A percentile compares a stretch with the other conserved stretches of the same genome.
Evolutionary conservation across 345 rosid species (phyloP).

Genomic region (Pelargonium nanum): DNA sequence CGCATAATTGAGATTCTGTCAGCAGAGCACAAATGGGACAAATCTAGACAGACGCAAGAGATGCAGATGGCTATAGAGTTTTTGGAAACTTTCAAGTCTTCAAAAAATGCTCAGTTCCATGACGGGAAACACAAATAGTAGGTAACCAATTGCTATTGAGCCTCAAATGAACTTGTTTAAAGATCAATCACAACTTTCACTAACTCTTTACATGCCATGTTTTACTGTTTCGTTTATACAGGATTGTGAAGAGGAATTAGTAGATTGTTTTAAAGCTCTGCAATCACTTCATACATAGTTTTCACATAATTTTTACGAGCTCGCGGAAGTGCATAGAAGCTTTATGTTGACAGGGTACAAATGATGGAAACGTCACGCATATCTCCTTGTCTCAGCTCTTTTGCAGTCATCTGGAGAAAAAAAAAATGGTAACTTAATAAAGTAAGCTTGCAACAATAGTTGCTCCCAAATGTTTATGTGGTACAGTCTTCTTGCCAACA

Average conservation of each 20-base stretch:
- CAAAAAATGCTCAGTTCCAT: slow-evolving; percentile 82
- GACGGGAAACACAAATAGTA: slow-evolving; percentile 71
- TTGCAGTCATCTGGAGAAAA: too few relatives aligned
- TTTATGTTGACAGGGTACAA: neutral
- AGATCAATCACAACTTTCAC: neutral
- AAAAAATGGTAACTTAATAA: neutral
- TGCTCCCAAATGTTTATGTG: neutral
- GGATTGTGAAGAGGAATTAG: neutral
- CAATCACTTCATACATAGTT: too few relatives aligned
- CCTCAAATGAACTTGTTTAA: neutral
- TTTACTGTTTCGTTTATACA: neutral
- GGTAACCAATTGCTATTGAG: slow-evolving; percentile 3
- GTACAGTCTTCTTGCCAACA: neutral
- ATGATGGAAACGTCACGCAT: neutral
- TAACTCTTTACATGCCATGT: too few relatives aligned
- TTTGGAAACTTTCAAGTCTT: slow-evolving; percentile 82
- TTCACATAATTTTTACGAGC: too few relatives aligned
- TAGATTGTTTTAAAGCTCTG: too few relatives aligned
- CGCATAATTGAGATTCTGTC: slow-evolving; percentile 67
- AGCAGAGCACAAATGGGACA: slow-evolving; percentile 68
- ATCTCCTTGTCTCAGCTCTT: too few relatives aligned
- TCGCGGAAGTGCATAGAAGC: too few relatives aligned
- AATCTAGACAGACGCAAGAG: slow-evolving; percentile 61
- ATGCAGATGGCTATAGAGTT: slow-evolving; percentile 48
- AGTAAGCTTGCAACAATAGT: neutral